Evolutionary conservation across 2,329 filamentous ascomycete species (phyloP).

Genomic region (Zymoseptoria brevis): DNA sequence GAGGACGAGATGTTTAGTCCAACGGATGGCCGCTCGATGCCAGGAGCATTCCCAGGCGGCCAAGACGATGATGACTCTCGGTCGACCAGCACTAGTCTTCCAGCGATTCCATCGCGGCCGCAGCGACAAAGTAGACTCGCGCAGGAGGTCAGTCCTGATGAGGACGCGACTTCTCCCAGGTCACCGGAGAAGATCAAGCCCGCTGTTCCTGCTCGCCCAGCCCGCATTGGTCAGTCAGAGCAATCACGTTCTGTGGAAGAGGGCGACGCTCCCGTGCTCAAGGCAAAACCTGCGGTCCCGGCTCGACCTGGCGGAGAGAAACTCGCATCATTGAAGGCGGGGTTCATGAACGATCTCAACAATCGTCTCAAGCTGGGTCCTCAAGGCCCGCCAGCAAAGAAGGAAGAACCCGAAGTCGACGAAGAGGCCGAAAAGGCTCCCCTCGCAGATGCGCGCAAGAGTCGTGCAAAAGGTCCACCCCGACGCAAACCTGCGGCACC

Average conservation of each 20-base stretch:
- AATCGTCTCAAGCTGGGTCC: conserved; percentile 80
- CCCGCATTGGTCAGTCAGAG: conserved; percentile 42
- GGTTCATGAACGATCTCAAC: conserved; percentile 89
- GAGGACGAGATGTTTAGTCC: conserved; percentile 26
- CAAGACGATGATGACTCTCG: conserved; percentile 9
- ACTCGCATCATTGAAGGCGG: conserved; percentile 82
- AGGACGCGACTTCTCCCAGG: conserved; percentile 40
- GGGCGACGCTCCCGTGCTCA: conserved; percentile 38
- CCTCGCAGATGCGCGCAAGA: conserved; percentile 82
- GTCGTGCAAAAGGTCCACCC: conserved; percentile 78
- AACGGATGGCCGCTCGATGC: conserved; percentile 16
- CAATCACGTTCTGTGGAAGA: conserved; percentile 21
- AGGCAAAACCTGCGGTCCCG: conserved; percentile 77
- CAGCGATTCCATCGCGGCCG: conserved; percentile 26
- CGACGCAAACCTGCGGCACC: conserved; percentile 60
- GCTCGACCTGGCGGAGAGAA: conserved; percentile 71
- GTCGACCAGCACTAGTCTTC: conserved; percentile 21
- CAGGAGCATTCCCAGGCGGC: not conserved
- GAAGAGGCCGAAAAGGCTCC: conserved; percentile 63
- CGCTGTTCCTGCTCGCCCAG: conserved; percentile 51
- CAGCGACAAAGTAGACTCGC: conserved; percentile 23
- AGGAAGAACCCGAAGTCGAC: conserved; percentile 50
- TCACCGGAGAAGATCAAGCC: conserved; percentile 56
- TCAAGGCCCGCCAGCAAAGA: conserved; percentile 57
- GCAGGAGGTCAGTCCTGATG: conserved; percentile 25